These are phyloP conservation scores for Mallotus nudiflorus DNA, from an alignment of 345 rosid species.

Conservation along the genomic window DNA sequence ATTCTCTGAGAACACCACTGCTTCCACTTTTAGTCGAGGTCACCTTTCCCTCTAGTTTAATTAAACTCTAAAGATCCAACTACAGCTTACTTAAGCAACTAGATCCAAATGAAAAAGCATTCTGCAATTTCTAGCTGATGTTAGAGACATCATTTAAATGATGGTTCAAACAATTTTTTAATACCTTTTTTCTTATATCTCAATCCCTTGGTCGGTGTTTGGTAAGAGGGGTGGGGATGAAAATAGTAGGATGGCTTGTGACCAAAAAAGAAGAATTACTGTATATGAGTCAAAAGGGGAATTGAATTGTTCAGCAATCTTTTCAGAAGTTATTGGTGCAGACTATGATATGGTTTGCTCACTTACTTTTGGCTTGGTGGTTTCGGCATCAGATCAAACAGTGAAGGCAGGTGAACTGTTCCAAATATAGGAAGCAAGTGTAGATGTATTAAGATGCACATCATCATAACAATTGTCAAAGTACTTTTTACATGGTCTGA, in stretches of 20 bases:
- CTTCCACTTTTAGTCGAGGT: not conserved
- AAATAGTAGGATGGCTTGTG: not conserved
- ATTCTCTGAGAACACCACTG: not conserved
- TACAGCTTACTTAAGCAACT: not conserved
- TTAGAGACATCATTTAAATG: not conserved
- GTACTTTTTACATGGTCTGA: not conserved
- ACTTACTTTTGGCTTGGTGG: conserved; percentile 12
- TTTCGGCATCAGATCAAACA: conserved; percentile 3
- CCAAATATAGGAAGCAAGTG: not conserved
- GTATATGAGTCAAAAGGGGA: not conserved
- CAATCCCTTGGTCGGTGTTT: not conserved
- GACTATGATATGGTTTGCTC: not conserved
- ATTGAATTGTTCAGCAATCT: not conserved
- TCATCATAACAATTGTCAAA: not conserved
- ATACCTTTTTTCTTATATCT: not conserved
- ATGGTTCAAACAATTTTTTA: not conserved
- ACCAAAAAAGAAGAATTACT: not conserved
- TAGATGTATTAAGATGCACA: not conserved
- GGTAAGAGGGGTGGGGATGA: not conserved
- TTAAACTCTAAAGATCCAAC: not conserved
- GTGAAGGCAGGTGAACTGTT: not conserved
- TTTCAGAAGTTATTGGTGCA: not conserved
- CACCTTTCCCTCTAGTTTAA: not conserved
- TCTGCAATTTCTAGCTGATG: not conserved
- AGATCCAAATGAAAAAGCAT: not conserved